Evolutionary conservation across 331 rosid genomes (phyloP), one percentile per base, ranked within the genome.

Genomic region (Arachis monticola): DNA sequence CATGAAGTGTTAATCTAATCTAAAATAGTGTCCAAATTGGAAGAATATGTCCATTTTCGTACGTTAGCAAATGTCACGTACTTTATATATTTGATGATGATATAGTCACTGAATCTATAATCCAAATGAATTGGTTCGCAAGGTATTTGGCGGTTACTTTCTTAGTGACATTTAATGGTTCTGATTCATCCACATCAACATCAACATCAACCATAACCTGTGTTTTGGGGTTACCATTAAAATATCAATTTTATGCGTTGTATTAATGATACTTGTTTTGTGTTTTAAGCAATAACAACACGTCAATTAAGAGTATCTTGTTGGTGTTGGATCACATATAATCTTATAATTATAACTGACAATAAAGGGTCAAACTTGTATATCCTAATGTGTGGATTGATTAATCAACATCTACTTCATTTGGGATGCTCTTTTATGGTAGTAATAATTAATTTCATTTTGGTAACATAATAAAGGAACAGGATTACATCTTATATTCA

Each of bases 11-110:
- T 51, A 59, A 60, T 51, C 70, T 76, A 46, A 55, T 59, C 64
- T 58, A 2, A 57, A 45, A 67, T 63, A 70, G 75, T 60, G 87
- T 84, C 89, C 85, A 79, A 86, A 14, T 79, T 50, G 67, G 69
- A 80, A 72, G 84, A 83, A 87, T 81, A 66, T 83, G 70, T 69
- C 70, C 11, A 14, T 69, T 74, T 51, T 80, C 80, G 75, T 81
- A 82, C 66, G 79, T 80, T 76, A 63, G 81, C 76, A 22, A 79
- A 57, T 80, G 82, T 76, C 72, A 51, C 10, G 60, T 14, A n/a
- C 55, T 17, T 63, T 38, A 46, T 38, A 30, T 8, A 63, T 61
- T 3, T 35, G 4, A 30, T 63, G 27, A 22, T 22, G 47, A 68
- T 73, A 71, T 38, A 51, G 68, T 77, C 60, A 71, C 71, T 82